Conservation (phyloP, 2,329 filamentous ascomycete genomes). For the Zalaria sp. region DNA sequence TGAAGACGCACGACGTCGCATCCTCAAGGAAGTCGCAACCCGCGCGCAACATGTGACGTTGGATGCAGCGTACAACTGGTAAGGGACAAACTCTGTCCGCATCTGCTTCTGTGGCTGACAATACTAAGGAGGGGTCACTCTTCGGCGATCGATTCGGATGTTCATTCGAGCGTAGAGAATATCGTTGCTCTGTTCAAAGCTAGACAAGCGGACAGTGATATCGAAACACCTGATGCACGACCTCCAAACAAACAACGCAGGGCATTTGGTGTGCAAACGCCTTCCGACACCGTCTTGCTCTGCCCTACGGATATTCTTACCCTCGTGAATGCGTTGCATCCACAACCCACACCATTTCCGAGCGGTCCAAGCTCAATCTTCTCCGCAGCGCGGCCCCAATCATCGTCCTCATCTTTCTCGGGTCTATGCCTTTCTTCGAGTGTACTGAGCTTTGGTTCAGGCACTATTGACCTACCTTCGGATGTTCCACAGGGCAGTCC, state of each 20-base stretch:
- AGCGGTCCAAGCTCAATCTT: no score
- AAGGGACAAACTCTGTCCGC: constrained; percentile 9
- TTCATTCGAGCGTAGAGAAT: constrained; percentile 56
- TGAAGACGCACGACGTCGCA: constrained; percentile 71
- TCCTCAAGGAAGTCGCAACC: constrained; percentile 60
- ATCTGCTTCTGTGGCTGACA: no score
- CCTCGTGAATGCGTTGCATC: constrained; percentile 71
- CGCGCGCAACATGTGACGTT: constrained; percentile 67
- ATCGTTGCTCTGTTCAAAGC: constrained; percentile 49
- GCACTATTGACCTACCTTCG: no score
- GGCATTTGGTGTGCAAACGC: no score
- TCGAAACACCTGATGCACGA: no score
- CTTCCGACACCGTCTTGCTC: constrained; percentile 20
- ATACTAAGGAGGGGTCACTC: constrained; percentile 36
- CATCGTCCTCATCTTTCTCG: constrained; percentile 35
- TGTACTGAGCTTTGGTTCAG: no score
- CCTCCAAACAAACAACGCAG: no score
- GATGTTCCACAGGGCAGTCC: no score
- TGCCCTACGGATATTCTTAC: constrained; percentile 68
- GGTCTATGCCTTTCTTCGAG: constrained; percentile 15
- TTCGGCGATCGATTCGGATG: constrained; percentile 46
- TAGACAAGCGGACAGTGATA: no score
- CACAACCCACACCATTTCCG: constrained; percentile 47
- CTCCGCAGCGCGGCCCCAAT: no score
- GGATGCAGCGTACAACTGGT: constrained; percentile 59